Evolutionary conservation across 2,329 filamentous ascomycete species (phyloP).

Genomic region (Neonectria ditissima): DNA sequence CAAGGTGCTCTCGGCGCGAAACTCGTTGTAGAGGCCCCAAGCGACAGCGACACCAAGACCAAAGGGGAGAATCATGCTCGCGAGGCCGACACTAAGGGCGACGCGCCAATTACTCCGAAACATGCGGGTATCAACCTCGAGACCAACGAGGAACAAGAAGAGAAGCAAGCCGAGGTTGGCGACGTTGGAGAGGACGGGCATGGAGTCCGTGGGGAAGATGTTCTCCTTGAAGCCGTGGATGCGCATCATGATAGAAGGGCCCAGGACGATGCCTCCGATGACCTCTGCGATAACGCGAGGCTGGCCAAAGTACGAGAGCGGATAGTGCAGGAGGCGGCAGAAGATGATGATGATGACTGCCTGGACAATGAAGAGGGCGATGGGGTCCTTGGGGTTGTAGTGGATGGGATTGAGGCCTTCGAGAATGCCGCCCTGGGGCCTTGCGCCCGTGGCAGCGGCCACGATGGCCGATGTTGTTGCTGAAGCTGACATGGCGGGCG

Average conservation of each 20-base stretch:
- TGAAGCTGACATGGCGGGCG: slow-evolving; percentile 32
- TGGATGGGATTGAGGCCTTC: slow-evolving; percentile 76
- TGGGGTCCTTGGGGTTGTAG: slow-evolving; percentile 78
- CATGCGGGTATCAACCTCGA: slow-evolving; percentile 86
- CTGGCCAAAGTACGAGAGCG: slow-evolving; percentile 80
- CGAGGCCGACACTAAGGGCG: slow-evolving; percentile 80
- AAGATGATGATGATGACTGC: slow-evolving; percentile 61
- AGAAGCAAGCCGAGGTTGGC: slow-evolving; percentile 87
- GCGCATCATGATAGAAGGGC: slow-evolving; percentile 88
- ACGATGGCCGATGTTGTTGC: slow-evolving; percentile 44
- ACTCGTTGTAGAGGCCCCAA: slow-evolving; percentile 83
- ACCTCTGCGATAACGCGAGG: slow-evolving; percentile 88
- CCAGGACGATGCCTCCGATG: slow-evolving; percentile 85
- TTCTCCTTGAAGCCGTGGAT: slow-evolving; percentile 81
- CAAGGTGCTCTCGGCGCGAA: slow-evolving; percentile 60
- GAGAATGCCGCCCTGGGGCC: slow-evolving; percentile 71
- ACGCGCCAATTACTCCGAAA: slow-evolving; percentile 84
- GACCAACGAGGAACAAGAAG: slow-evolving; percentile 87
- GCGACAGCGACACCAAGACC: slow-evolving; percentile 84
- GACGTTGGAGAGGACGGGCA: slow-evolving; percentile 80
- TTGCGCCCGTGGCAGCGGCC: slow-evolving; percentile 48
- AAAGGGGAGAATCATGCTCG: slow-evolving; percentile 86
- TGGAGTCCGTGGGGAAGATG: slow-evolving; percentile 82
- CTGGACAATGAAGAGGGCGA: slow-evolving; percentile 59
- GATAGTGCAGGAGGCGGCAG: slow-evolving; percentile 73